Percentiles rank a stretch among this genome's conserved stretches.
Conservation (phyloP, 306 rosid species). For the Begonia loranthoides region DNA sequence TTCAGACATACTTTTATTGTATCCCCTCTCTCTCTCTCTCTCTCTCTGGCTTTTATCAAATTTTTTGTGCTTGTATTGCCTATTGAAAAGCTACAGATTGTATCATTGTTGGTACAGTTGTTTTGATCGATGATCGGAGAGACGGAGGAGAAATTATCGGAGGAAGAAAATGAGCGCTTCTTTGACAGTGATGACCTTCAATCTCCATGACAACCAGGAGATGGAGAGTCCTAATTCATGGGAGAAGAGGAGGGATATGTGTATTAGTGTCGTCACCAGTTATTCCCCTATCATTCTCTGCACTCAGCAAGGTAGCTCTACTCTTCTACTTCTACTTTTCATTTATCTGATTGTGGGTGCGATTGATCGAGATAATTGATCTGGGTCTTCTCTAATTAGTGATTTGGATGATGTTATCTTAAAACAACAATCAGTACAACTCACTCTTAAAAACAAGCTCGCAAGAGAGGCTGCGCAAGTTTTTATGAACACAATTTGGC, state of each 20-base stretch:
- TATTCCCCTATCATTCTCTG: slow-evolving; percentile 85
- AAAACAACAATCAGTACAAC: neutral
- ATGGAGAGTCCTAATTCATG: slow-evolving; percentile 84
- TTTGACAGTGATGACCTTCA: slow-evolving; percentile 88
- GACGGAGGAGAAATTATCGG: neutral
- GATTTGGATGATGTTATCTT: slow-evolving; percentile 14
- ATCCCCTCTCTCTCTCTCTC: neutral
- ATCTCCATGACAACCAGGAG: slow-evolving; percentile 80
- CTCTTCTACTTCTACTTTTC: neutral
- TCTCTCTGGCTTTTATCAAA: neutral
- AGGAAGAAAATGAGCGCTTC: slow-evolving; percentile 63
- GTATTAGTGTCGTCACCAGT: slow-evolving; percentile 67
- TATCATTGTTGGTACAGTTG: too few relatives aligned
- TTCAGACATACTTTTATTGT: too few relatives aligned
- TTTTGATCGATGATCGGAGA: neutral
- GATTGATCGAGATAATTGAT: slow-evolving; percentile 26
- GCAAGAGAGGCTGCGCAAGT: too few relatives aligned
- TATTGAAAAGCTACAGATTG: too few relatives aligned
- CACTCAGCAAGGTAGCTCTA: slow-evolving; percentile 66
- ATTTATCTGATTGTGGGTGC: slow-evolving; percentile 2
- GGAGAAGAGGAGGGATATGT: slow-evolving; percentile 89
- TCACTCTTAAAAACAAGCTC: too few relatives aligned
- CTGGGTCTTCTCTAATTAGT: slow-evolving; percentile 15
- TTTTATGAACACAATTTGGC: too few relatives aligned
- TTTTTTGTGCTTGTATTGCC: too few relatives aligned